Conservation (phyloP, 495 filamentous ascomycete genomes). For the Lentithecium fluviatile region DNA sequence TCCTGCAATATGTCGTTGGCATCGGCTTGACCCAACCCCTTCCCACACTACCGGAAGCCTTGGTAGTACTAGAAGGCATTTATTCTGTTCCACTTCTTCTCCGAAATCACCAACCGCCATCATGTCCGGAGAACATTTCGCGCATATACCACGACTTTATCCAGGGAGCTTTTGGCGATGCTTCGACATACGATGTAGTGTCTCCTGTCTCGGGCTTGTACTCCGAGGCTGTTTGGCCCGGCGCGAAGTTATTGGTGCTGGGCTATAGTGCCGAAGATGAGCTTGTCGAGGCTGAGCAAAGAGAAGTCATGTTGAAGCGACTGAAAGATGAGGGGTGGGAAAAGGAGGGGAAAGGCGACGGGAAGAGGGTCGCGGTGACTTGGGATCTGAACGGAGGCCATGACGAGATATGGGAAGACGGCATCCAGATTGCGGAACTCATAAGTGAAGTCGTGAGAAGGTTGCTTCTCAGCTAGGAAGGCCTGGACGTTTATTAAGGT, state of each 20-base stretch:
- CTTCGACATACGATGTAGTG: slow-evolving; percentile 43
- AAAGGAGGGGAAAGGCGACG: slow-evolving; percentile 28
- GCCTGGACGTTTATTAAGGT: background rate
- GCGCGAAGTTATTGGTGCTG: slow-evolving; percentile 54
- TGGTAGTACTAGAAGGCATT: slow-evolving; percentile 64
- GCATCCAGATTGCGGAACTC: slow-evolving; percentile 50
- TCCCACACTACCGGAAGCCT: slow-evolving; percentile 1
- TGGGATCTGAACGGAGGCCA: slow-evolving; percentile 59
- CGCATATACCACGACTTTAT: slow-evolving; percentile 60
- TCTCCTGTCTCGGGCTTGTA: slow-evolving; percentile 32
- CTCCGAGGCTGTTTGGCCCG: slow-evolving; percentile 46
- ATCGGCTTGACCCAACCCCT: slow-evolving; percentile 1
- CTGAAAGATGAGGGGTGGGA: slow-evolving; percentile 38
- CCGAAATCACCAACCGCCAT: slow-evolving; percentile 43
- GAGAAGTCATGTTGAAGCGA: slow-evolving; percentile 48
- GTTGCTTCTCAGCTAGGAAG: slow-evolving; percentile 3
- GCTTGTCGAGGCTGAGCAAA: slow-evolving; percentile 58
- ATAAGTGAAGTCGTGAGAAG: slow-evolving; percentile 29
- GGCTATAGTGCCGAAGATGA: slow-evolving; percentile 61
- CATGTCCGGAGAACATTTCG: slow-evolving; percentile 15
- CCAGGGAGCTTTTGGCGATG: slow-evolving; percentile 63
- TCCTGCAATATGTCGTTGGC: slow-evolving; percentile 19
- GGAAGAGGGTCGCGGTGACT: slow-evolving; percentile 34
- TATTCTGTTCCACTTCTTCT: slow-evolving; percentile 62
- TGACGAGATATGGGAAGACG: slow-evolving; percentile 59